Evolutionary conservation across 352 stramenopile species (phyloP).

Genomic region (Phytophthora boehmeriae): DNA sequence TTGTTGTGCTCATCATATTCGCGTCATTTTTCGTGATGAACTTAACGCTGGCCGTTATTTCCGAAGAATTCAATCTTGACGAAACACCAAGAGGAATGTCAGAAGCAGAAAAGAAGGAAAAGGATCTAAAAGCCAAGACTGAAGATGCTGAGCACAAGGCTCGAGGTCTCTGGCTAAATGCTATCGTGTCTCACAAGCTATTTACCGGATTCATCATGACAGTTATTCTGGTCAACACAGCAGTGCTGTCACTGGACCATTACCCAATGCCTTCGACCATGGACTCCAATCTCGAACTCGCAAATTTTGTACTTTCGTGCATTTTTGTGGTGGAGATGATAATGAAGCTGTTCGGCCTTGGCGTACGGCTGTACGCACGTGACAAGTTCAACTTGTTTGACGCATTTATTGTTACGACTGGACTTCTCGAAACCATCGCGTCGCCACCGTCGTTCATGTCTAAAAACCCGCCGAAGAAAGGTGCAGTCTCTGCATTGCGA

Average conservation of each 20-base stretch:
- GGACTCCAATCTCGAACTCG: slow-evolving; percentile 64
- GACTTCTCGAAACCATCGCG: slow-evolving; percentile 69
- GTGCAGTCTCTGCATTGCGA: slow-evolving; percentile 81
- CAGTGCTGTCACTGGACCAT: slow-evolving; percentile 80
- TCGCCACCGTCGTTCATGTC: slow-evolving; percentile 80
- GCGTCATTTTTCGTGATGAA: slow-evolving; percentile 95
- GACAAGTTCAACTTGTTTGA: slow-evolving; percentile 89
- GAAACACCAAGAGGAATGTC: slow-evolving; percentile 41
- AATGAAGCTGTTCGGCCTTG: slow-evolving; percentile 88
- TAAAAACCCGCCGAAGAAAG: slow-evolving; percentile 55
- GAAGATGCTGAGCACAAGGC: slow-evolving; percentile 36
- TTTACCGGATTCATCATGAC: slow-evolving; percentile 73
- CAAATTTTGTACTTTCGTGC: slow-evolving; percentile 82
- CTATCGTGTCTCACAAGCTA: slow-evolving; percentile 60
- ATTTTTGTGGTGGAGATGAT: slow-evolving; percentile 80
- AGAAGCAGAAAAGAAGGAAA: slow-evolving; percentile 42
- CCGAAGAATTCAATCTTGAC: slow-evolving; percentile 88
- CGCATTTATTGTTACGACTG: slow-evolving; percentile 83
- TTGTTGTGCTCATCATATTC: slow-evolving; percentile 91
- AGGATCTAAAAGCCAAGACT: slow-evolving; percentile 29
- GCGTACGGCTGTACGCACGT: slow-evolving; percentile 66
- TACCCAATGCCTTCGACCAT: slow-evolving; percentile 70
- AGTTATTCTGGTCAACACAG: slow-evolving; percentile 87
- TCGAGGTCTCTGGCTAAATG: slow-evolving; percentile 48
- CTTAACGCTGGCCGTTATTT: slow-evolving; percentile 92